Evolutionary conservation across 129 eudicot species (phyloP).

Genomic region (sunflower (Helianthus annuus)): DNA sequence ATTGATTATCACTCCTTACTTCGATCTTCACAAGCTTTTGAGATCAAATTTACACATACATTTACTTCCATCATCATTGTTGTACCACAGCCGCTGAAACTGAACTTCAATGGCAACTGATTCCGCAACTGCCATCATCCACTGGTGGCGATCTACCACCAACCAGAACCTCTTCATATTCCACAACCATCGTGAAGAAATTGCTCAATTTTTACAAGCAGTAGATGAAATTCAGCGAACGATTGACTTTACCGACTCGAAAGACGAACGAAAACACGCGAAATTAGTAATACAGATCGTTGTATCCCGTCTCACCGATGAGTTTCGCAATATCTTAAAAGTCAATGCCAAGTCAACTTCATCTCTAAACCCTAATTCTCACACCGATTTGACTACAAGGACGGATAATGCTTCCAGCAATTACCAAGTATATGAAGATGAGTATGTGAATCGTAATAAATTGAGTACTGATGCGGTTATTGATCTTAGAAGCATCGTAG

Average conservation of each 20-base stretch:
- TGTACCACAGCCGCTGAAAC: no score
- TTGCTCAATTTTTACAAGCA: constrained; percentile 8
- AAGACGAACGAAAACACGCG: background rate
- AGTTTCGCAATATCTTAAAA: constrained; percentile 17
- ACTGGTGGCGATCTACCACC: constrained; percentile 5
- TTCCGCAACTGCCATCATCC: background rate
- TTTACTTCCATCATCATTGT: no score
- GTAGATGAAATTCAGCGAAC: constrained; percentile 6
- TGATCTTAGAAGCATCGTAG: constrained; percentile 23
- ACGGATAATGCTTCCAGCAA: constrained; percentile 25
- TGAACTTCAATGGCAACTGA: constrained; percentile 7
- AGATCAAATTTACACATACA: no score
- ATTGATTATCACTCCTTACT: no score
- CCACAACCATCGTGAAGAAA: constrained; percentile 1
- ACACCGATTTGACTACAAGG: constrained; percentile 17
- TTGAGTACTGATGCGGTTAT: background rate
- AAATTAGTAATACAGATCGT: background rate
- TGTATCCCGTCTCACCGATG: background rate
- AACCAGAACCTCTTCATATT: constrained; percentile 4
- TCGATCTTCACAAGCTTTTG: no score
- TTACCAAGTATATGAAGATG: constrained; percentile 7
- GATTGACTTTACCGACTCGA: background rate
- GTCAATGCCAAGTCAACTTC: constrained; percentile 4
- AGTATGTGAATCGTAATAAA: background rate
- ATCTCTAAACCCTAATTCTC: constrained; percentile 4